Conservation (phyloP, 176 grass and related monocot genomes). For the Oryza nivara region DNA sequence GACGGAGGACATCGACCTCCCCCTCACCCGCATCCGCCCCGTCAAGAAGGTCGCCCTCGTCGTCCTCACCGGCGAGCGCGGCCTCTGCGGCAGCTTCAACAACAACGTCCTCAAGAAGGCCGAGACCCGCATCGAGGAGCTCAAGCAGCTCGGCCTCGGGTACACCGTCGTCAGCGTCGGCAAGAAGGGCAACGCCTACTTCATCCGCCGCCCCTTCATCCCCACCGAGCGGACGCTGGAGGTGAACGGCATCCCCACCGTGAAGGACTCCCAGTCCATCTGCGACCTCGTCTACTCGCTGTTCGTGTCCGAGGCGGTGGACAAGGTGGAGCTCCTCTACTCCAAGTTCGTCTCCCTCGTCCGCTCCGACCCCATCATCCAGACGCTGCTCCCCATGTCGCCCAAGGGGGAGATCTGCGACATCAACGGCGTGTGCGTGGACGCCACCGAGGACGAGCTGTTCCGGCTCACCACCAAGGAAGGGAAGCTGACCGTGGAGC, state of each 20-base stretch:
- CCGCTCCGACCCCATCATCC: slow-evolving; percentile 85
- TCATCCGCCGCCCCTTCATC: slow-evolving; percentile 65
- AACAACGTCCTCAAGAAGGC: slow-evolving; percentile 91
- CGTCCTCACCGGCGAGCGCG: slow-evolving; percentile 83
- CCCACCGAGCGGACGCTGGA: slow-evolving; percentile 69
- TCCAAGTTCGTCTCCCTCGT: slow-evolving; percentile 83
- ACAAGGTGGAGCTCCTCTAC: slow-evolving; percentile 95
- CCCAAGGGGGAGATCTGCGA: slow-evolving; percentile 92
- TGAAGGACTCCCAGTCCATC: slow-evolving; percentile 84
- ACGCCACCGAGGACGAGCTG: slow-evolving; percentile 82
- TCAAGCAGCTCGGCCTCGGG: slow-evolving; percentile 62
- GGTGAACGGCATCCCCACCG: slow-evolving; percentile 61
- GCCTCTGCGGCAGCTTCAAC: slow-evolving; percentile 88
- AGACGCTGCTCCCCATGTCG: slow-evolving; percentile 85
- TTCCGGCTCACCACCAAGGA: slow-evolving; percentile 94
- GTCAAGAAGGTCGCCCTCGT: slow-evolving; percentile 80
- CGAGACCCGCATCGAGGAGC: slow-evolving; percentile 60
- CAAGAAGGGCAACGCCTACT: slow-evolving; percentile 83
- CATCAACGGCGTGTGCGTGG: slow-evolving; percentile 74
- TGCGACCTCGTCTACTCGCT: slow-evolving; percentile 86
- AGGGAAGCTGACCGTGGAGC: slow-evolving; percentile 78
- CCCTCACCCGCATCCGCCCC: slow-evolving; percentile 61
- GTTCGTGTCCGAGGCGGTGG: slow-evolving; percentile 85
- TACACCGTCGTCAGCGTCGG: slow-evolving; percentile 82
- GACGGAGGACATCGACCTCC: slow-evolving; percentile 79